Evolutionary conservation across 805 yeast genomes (phyloP).

Genomic region (Lachancea dasiensis): DNA sequence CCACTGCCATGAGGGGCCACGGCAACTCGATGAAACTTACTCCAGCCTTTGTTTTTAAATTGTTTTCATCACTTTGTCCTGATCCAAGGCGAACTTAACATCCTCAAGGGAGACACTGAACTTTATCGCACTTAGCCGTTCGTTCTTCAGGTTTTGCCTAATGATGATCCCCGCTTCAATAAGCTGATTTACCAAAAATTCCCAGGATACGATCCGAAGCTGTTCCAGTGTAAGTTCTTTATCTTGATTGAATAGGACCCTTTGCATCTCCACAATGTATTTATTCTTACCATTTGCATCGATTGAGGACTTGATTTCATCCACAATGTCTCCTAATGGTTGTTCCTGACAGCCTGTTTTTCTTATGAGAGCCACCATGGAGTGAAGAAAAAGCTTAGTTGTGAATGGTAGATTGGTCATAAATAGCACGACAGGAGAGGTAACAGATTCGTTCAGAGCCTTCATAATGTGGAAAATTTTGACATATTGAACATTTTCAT

Average conservation of each 20-base stretch:
- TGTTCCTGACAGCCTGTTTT: constrained; percentile 69
- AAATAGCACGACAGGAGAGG: constrained; percentile 61
- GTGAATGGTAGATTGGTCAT: constrained; percentile 57
- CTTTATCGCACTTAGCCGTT: constrained; percentile 57
- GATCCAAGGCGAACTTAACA: constrained; percentile 50
- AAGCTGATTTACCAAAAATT: constrained; percentile 56
- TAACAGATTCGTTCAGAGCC: constrained; percentile 74
- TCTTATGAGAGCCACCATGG: constrained; percentile 55
- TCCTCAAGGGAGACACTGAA: constrained; percentile 70
- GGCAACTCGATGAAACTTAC: too few species aligned
- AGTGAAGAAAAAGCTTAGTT: constrained; percentile 66
- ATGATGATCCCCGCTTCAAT: constrained; percentile 72
- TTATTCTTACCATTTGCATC: constrained; percentile 35
- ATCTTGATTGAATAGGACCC: constrained; percentile 32
- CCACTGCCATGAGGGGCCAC: too few species aligned
- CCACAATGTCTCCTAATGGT: constrained; percentile 67
- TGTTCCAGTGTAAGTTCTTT: constrained; percentile 39
- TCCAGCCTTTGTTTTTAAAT: constrained; percentile 12
- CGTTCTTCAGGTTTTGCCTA: constrained; percentile 62
- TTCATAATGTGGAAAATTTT: constrained; percentile 67
- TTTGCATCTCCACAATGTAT: constrained; percentile 28
- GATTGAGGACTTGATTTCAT: constrained; percentile 58
- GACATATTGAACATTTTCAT: constrained; percentile 45
- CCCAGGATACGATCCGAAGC: constrained; percentile 50
- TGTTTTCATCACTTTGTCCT: constrained; percentile 44